phyloP scores from a whole-genome alignment of 345 rosid genomes.

The Corchorus olitorius region DNA sequence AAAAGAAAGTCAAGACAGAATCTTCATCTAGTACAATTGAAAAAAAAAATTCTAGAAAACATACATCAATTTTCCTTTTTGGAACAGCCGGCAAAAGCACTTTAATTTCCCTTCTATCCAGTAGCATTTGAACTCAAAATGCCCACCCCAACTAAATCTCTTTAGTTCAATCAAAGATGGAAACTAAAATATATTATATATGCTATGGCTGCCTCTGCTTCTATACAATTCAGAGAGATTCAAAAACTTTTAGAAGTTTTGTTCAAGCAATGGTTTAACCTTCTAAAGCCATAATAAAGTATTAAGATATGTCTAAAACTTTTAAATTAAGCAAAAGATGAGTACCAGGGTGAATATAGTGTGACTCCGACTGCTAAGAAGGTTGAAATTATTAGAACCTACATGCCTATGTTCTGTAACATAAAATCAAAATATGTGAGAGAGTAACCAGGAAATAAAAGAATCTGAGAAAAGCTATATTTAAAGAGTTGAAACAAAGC shows the following conservation, averaged over 20 bases:
- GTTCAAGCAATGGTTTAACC: not conserved
- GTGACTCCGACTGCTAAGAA: constrained; percentile 96
- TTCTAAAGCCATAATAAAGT: not conserved
- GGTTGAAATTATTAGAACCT: constrained; percentile 93
- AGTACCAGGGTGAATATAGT: constrained; percentile 86
- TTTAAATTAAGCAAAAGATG: constrained; percentile 11
- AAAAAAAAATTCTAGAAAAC: not conserved
- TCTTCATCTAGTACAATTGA: not conserved
- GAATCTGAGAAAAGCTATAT: constrained; percentile 10
- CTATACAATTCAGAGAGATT: not conserved
- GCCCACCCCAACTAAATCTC: not conserved
- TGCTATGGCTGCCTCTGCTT: not conserved
- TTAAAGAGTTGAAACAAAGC: not conserved
- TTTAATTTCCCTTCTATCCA: constrained; percentile 1
- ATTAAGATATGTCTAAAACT: not conserved
- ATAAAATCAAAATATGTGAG: constrained; percentile 20
- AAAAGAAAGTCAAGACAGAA: not conserved
- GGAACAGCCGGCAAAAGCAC: not conserved
- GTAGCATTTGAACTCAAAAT: not conserved
- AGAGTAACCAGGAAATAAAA: not conserved
- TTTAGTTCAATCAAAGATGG: not conserved
- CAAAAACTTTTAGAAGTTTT: not conserved
- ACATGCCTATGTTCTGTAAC: constrained; percentile 88
- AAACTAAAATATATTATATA: not conserved
- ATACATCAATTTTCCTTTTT: constrained; percentile 2